Percentiles rank a stretch among this genome's conserved stretches.
Evolutionary conservation across 2,329 filamentous ascomycete genomes (phyloP).

Genomic region (Blastomyces parvus): DNA sequence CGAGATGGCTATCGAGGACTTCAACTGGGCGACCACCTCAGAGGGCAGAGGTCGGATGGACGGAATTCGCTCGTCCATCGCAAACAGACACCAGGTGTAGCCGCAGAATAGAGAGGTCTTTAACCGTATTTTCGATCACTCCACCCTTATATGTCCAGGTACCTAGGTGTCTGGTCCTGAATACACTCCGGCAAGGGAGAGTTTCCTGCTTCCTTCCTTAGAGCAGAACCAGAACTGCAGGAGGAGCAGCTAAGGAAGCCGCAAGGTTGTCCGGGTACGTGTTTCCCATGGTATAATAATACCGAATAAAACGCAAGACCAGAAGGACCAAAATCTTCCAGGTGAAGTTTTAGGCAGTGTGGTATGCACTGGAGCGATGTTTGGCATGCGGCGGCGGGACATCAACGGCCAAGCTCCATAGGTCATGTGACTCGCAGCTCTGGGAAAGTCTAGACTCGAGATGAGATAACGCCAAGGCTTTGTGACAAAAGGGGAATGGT

Average conservation of each 20-base stretch:
- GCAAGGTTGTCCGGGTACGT: not conserved
- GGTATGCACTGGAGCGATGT: not conserved
- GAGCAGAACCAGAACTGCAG: not conserved
- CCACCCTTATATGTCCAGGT: not conserved
- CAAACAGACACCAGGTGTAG: not conserved
- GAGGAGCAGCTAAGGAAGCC: not conserved
- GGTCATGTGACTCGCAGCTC: not conserved
- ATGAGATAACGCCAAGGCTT: not conserved
- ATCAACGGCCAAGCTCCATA: not conserved
- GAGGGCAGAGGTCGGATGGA: slow-evolving; percentile 60
- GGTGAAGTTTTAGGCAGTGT: not conserved
- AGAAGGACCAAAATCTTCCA: not conserved
- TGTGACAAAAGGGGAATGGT: no score
- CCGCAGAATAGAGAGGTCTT: not conserved
- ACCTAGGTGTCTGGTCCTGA: not conserved
- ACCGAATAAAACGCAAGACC: not conserved
- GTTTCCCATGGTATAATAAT: not conserved
- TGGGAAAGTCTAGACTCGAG: not conserved
- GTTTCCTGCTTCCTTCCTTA: not conserved
- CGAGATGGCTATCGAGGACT: slow-evolving; percentile 71
- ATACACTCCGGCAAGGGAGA: not conserved
- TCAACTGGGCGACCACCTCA: slow-evolving; percentile 66
- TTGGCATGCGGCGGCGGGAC: no score
- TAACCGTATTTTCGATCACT: not conserved
- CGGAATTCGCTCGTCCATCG: slow-evolving; percentile 8